These are phyloP conservation scores for Seiridium unicorne DNA, from an alignment of 2,329 filamentous ascomycete genomes.

Conservation along the genomic window DNA sequence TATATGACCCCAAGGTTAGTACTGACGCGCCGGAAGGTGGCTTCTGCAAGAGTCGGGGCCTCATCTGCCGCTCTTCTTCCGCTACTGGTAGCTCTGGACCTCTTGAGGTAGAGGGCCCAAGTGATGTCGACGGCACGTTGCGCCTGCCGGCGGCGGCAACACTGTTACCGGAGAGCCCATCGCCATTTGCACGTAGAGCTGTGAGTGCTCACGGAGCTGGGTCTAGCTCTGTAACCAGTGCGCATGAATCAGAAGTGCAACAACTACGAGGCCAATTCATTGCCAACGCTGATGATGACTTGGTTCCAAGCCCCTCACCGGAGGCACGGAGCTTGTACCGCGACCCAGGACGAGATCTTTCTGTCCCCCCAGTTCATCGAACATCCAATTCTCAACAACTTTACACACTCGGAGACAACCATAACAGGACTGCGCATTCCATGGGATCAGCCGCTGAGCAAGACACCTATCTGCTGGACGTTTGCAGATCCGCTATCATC, in stretches of 20 bases:
- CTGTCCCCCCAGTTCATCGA: not conserved
- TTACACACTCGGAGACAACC: not conserved
- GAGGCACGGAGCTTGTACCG: not conserved
- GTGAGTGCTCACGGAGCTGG: too few species aligned
- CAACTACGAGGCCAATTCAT: too few species aligned
- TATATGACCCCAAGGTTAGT: not conserved
- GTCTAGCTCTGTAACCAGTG: too few species aligned
- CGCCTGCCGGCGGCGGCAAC: too few species aligned
- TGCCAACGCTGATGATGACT: too few species aligned
- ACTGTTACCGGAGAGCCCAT: too few species aligned
- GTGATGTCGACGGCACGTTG: not conserved
- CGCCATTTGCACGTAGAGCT: too few species aligned
- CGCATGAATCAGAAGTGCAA: too few species aligned
- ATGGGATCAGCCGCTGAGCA: not conserved
- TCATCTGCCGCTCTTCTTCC: not conserved
- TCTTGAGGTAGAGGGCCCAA: not conserved
- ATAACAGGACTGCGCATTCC: not conserved
- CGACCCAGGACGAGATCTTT: not conserved
- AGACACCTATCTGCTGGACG: not conserved
- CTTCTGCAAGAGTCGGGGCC: not conserved
- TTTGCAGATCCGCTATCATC: not conserved
- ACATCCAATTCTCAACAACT: not conserved
- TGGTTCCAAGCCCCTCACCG: not conserved
- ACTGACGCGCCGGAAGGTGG: not conserved
- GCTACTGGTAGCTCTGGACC: not conserved